These are phyloP conservation scores for Claviceps africana DNA, from an alignment of 2,329 filamentous ascomycete species.

Conservation along the genomic window DNA sequence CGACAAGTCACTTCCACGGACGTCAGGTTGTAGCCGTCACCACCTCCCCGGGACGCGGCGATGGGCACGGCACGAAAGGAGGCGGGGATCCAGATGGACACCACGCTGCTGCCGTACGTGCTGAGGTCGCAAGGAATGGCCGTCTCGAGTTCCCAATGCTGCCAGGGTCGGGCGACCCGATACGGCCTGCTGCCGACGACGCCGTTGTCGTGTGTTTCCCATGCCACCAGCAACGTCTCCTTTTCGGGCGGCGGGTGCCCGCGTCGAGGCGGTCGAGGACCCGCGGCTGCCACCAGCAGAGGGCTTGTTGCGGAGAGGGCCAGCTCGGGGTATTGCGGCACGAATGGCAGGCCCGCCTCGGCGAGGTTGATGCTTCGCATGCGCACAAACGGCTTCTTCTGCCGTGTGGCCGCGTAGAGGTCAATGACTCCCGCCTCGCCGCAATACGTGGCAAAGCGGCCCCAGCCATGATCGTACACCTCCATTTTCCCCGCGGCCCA, in stretches of 20 bases:
- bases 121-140: constrained; percentile 23
- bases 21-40: constrained; percentile 19
- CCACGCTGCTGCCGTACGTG: constrained; percentile 23
- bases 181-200: constrained; percentile 18
- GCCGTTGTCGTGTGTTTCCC: constrained; percentile 20
- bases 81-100: constrained; percentile 28
- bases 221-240: constrained; percentile 25
- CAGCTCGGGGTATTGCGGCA: constrained; percentile 26
- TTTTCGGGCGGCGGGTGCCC: constrained; percentile 23
- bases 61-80: constrained; percentile 20
- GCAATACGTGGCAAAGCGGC: constrained; percentile 22
- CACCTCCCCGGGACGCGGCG: constrained; percentile 12
- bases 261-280: constrained; percentile 23
- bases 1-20: constrained; percentile 19
- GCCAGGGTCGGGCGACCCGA: constrained; percentile 22
- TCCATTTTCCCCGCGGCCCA: constrained; percentile 24
- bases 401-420: constrained; percentile 17
- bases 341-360: constrained; percentile 21
- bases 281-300: constrained; percentile 23
- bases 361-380: constrained; percentile 21
- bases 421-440: constrained; percentile 19
- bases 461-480: constrained; percentile 19
- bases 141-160: constrained; percentile 25
- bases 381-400: constrained; percentile 25
- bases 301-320: constrained; percentile 26